Evolutionary conservation across 257 asterid genomes (phyloP).

Genomic region (Rubia yunnanensis): DNA sequence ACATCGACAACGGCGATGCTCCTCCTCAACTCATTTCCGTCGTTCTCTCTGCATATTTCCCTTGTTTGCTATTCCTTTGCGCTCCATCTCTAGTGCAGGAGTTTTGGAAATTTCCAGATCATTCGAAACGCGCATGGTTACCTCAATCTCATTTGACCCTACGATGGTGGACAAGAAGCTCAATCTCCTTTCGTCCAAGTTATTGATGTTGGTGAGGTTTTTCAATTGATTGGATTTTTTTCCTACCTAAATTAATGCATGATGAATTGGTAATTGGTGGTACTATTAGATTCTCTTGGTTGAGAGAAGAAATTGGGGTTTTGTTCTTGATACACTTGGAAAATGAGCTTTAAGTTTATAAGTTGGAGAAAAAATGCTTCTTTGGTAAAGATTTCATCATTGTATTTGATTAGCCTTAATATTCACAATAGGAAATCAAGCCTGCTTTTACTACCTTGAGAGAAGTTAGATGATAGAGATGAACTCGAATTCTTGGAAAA

Average conservation of each 20-base stretch:
- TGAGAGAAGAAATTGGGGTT: neutral
- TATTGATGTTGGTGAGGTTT: constrained; percentile 72
- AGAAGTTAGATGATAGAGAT: neutral
- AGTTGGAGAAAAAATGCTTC: no score
- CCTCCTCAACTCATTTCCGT: no score
- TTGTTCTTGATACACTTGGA: neutral
- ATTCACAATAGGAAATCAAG: neutral
- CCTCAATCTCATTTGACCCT: no score
- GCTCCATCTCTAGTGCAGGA: no score
- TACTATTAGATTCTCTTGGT: neutral
- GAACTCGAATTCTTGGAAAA: neutral
- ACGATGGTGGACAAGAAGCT: no score
- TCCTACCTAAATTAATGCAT: neutral
- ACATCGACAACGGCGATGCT: no score
- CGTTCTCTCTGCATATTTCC: no score
- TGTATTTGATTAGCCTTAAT: neutral
- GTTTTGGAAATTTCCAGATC: no score
- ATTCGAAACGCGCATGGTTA: no score
- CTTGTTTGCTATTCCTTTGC: no score
- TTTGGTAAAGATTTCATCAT: neutral
- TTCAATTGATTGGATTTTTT: neutral
- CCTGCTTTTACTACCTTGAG: neutral
- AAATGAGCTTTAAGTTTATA: neutral
- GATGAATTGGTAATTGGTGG: neutral
- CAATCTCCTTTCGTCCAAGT: no score